phyloP scores from a whole-genome alignment of 208 protist species.

The Crithidia thermophila region DNA sequence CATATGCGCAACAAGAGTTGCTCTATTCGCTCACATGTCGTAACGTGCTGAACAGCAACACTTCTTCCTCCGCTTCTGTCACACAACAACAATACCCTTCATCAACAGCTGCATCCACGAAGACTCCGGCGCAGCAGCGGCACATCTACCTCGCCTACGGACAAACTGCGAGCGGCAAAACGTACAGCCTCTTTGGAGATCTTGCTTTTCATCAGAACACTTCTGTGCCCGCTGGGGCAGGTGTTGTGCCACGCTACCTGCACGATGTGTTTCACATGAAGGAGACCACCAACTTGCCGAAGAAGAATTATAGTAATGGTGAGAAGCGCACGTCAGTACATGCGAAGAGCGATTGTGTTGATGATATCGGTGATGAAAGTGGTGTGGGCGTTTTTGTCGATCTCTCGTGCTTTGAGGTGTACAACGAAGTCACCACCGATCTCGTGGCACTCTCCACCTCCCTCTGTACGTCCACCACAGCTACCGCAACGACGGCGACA shows the following conservation, averaged over 20 bases:
- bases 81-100: too few species aligned
- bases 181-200: conserved; percentile 78
- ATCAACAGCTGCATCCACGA: background rate
- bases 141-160: conserved; percentile 78
- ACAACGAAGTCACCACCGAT: conserved; percentile 79
- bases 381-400: conserved; percentile 39
- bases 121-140: background rate
- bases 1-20: conserved; percentile 33
- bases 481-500: background rate
- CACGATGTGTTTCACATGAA: conserved; percentile 38
- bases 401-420: conserved; percentile 76
- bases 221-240: conserved; percentile 18
- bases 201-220: background rate
- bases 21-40: conserved; percentile 31
- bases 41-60: conserved; percentile 2
- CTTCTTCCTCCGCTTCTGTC: background rate
- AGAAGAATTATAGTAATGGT: background rate
- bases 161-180: conserved; percentile 86
- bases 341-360: background rate
- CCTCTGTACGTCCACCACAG: background rate
- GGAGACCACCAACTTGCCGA: background rate
- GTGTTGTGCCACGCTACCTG: conserved; percentile 65
- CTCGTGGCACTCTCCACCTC: conserved; percentile 52
- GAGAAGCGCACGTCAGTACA: background rate
- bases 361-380: background rate